These are phyloP conservation scores for Fusarium algeriense DNA, from an alignment of 2,329 filamentous ascomycete genomes.

Conservation along the genomic window DNA sequence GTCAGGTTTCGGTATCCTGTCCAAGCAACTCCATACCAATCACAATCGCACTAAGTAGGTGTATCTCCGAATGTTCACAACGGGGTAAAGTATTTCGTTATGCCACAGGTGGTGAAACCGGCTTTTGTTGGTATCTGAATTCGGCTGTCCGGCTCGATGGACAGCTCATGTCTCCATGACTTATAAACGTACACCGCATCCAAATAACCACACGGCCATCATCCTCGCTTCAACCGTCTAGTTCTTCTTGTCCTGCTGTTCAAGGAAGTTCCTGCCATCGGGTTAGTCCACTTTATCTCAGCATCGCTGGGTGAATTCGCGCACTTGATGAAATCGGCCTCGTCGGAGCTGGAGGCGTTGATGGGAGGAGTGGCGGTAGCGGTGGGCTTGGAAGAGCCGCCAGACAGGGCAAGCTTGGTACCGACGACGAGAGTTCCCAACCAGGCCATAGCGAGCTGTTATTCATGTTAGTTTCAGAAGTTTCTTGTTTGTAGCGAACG, in stretches of 20 bases:
- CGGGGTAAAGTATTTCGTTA: conserved; percentile 4
- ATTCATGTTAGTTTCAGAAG: conserved; percentile 39
- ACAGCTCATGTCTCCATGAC: conserved; percentile 44
- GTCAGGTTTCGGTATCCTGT: neutral
- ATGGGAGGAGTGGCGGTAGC: conserved; percentile 66
- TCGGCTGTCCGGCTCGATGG: conserved; percentile 42
- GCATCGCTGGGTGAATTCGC: conserved; percentile 49
- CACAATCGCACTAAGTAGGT: neutral
- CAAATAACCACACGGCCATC: conserved; percentile 45
- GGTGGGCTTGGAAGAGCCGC: conserved; percentile 60
- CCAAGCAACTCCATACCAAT: neutral
- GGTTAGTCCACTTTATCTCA: conserved; percentile 43
- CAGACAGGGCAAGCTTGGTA: conserved; percentile 58
- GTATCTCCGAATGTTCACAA: conserved; percentile 25
- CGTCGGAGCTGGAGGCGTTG: conserved; percentile 72
- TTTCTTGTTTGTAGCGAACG: conserved; percentile 10
- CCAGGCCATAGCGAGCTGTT: conserved; percentile 69
- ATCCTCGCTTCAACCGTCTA: conserved; percentile 44
- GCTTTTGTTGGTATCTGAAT: conserved; percentile 45
- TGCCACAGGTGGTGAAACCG: conserved; percentile 41
- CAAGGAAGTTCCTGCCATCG: conserved; percentile 54
- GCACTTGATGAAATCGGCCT: conserved; percentile 75
- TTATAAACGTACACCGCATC: conserved; percentile 53
- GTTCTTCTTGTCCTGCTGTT: conserved; percentile 58
- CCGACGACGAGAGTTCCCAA: conserved; percentile 65